Conservation (phyloP, 2,329 filamentous ascomycete genomes). For the Teratosphaeria viscida region DNA sequence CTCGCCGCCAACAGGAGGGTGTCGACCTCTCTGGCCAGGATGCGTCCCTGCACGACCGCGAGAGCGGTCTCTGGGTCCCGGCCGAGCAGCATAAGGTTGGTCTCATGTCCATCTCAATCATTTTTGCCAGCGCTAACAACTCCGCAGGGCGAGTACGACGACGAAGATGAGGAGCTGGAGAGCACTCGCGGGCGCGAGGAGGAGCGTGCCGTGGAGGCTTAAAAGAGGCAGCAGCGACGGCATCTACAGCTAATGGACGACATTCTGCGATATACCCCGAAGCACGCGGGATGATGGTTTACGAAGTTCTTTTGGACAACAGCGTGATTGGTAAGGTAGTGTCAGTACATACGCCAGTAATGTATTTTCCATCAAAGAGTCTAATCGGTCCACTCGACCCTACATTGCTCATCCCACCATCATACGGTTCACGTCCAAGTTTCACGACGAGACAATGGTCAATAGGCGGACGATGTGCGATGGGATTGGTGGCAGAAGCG, state of each 20-base stretch:
- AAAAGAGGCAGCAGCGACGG: not conserved
- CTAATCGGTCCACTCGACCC: not conserved
- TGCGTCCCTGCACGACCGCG: conserved; percentile 53
- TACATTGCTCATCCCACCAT: not conserved
- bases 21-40: conserved; percentile 79
- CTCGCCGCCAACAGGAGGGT: conserved; percentile 47
- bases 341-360: not conserved
- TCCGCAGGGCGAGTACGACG: conserved; percentile 48
- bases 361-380: not conserved
- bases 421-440: too few relatives aligned
- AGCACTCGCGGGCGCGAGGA: conserved; percentile 39
- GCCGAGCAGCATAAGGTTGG: conserved; percentile 50
- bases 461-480: not conserved
- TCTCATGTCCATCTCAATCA: not conserved
- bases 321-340: not conserved
- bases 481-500: not conserved
- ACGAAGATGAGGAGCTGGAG: conserved; percentile 56
- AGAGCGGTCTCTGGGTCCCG: conserved; percentile 71
- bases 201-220: conserved; percentile 24
- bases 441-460: not conserved
- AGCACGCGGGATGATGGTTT: not conserved
- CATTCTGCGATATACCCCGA: conserved; percentile 6
- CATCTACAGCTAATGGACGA: not conserved
- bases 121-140: not conserved
- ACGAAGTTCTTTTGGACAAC: not conserved